Evolutionary conservation across 345 rosid species (phyloP), one percentile per base, ranked within the genome.

Genomic region (Triadica sebifera): DNA sequence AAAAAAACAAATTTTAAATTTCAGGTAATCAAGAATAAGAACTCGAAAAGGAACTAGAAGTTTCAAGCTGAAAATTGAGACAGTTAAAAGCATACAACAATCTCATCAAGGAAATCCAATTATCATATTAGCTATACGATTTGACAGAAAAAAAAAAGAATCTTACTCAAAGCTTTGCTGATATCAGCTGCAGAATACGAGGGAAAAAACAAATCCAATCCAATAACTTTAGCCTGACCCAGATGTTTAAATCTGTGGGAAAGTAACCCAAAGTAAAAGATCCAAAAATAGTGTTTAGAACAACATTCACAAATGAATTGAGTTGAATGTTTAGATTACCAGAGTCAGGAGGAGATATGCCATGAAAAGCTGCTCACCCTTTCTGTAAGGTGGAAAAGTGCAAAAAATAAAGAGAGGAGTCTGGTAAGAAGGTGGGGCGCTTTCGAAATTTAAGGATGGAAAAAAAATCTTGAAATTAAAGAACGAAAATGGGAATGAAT

Each of bases 161-260:
- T 43, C 47, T 43, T 43, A 43, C 47, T 43, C 47, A 5, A 43
- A 43, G 9, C 47, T 43, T 7, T 4, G 51, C 39, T 43, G 15
- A 13, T 43, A 29, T 10, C 4, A 52, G 5, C 10, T 50, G 70
- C 59, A 22, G 49, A 15, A 49, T 16, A 52, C 5, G 7, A 37
- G 9, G 61, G 24, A 65, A 24, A 12, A 20, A 45, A 59, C 25
- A 15, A 43, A 58, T 34, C 20, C 57, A 9, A 67, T 29, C n/a
- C 39, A 20, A 22, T 19, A 58, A 38, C 25, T 65, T 65, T 12
- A 66, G 65, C 65, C 62, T 12, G 38, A 19, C 72, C 66, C 77
- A 46, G 67, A 75, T 75, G 60, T 56, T 49, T 34, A 12, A 67
- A 67, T 75, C 78, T 75, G 78, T 9, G 45, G 47, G 47, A 45